These are phyloP conservation scores for Daldinia concentrica DNA, from an alignment of 495 filamentous ascomycete genomes.

Conservation along the genomic window DNA sequence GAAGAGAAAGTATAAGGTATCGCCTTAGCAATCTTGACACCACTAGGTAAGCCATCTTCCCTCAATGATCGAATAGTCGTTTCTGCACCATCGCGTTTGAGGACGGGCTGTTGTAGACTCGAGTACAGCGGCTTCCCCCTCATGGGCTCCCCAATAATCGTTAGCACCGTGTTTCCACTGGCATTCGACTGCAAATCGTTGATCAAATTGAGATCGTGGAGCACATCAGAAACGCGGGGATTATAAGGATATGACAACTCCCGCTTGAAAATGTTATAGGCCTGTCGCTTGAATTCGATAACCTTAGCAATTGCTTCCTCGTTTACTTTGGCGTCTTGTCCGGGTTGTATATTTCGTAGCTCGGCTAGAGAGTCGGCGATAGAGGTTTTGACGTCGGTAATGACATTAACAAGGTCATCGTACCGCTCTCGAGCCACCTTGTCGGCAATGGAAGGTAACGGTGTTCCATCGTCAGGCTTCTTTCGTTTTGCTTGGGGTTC, in stretches of 20 bases:
- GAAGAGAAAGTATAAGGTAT: constrained; percentile 56
- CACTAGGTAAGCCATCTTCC: constrained; percentile 74
- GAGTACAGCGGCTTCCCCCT: constrained; percentile 83
- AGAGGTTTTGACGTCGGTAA: constrained; percentile 54
- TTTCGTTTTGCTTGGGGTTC: constrained; percentile 59
- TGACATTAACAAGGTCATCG: constrained; percentile 54
- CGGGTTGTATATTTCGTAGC: constrained; percentile 42
- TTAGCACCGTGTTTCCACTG: constrained; percentile 68
- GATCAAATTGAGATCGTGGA: constrained; percentile 33
- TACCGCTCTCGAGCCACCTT: constrained; percentile 57
- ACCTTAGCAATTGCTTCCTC: constrained; percentile 50
- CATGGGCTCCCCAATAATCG: constrained; percentile 74
- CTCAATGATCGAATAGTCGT: constrained; percentile 58
- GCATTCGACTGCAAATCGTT: constrained; percentile 42
- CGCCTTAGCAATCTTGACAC: constrained; percentile 75
- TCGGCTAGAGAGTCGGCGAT: constrained; percentile 53
- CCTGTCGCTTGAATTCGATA: constrained; percentile 54
- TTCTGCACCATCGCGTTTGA: constrained; percentile 46
- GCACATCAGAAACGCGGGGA: constrained; percentile 16
- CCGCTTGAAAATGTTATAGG: constrained; percentile 52
- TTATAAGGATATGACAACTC: constrained; percentile 52
- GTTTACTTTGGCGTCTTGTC: constrained; percentile 36
- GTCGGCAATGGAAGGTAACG: constrained; percentile 54
- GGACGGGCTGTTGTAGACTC: constrained; percentile 71
- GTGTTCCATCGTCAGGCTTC: constrained; percentile 51